A percentile compares a stretch with the other conserved stretches of the same genome.
Conservation (phyloP, 805 yeast species). For the Isabelozyma gotoi region DNA sequence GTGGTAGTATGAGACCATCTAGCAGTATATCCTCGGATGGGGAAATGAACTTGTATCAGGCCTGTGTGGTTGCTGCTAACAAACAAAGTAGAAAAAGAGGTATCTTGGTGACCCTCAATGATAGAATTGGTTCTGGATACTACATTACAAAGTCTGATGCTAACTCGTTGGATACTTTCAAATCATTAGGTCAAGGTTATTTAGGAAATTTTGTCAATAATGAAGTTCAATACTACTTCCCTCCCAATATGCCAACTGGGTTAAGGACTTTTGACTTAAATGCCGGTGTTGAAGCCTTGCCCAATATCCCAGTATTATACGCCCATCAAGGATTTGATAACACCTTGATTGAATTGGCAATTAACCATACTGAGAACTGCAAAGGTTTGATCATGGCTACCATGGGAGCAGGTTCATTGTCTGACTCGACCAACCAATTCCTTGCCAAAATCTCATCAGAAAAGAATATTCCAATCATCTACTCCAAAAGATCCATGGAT, state of each 20-base stretch:
- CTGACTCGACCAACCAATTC: conserved; percentile 48
- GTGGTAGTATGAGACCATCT: conserved; percentile 76
- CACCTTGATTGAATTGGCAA: conserved; percentile 45
- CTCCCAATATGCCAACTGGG: conserved; percentile 59
- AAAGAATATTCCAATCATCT: conserved; percentile 52
- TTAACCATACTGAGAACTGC: conserved; percentile 38
- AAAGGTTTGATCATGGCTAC: conserved; percentile 65
- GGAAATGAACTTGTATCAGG: conserved; percentile 70
- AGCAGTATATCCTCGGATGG: conserved; percentile 72
- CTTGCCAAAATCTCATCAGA: conserved; percentile 36
- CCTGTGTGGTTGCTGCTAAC: conserved; percentile 61
- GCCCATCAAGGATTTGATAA: conserved; percentile 62
- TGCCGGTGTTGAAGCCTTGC: conserved; percentile 17
- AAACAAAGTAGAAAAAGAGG: conserved; percentile 55
- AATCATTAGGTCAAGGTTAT: conserved; percentile 66
- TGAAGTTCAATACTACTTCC: conserved; percentile 62
- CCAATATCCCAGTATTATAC: conserved; percentile 56
- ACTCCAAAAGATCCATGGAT: conserved; percentile 67
- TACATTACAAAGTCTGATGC: conserved; percentile 72
- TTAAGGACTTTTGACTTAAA: conserved; percentile 13
- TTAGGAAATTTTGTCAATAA: conserved; percentile 69
- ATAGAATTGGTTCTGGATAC: conserved; percentile 67
- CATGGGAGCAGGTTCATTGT: conserved; percentile 70
- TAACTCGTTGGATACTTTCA: conserved; percentile 68
- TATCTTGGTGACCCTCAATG: conserved; percentile 63